Percentiles rank a stretch among this genome's conserved stretches.
Conservation (phyloP, 345 rosid genomes). For the Kernera saxatilis region DNA sequence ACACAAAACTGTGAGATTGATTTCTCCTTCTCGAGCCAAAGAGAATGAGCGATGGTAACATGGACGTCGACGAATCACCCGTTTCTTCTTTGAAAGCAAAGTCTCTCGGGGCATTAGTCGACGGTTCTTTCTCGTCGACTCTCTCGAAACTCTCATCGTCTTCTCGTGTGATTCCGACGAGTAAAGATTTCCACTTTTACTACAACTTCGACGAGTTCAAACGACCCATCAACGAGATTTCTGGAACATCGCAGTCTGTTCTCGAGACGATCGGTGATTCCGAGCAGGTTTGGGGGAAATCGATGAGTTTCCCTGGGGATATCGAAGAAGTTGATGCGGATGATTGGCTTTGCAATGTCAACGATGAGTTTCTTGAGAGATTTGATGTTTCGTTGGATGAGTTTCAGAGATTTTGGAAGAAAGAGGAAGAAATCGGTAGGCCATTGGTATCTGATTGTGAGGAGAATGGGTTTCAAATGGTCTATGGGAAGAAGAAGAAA, state of each 20-base stretch:
- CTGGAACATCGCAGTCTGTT: conserved; percentile 41
- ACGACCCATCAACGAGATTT: conserved; percentile 43
- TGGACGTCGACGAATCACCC: conserved; percentile 32
- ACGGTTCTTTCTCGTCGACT: conserved; percentile 41
- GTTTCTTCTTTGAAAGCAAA: conserved; percentile 24
- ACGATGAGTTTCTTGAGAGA: conserved; percentile 66
- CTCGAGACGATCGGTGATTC: conserved; percentile 58
- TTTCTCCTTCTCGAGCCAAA: not conserved
- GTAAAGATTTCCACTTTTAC: conserved; percentile 79
- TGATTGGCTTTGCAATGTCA: conserved; percentile 65
- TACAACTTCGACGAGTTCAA: conserved; percentile 74
- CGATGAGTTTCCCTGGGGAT: conserved; percentile 39
- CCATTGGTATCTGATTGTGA: not conserved
- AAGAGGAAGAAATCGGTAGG: conserved; percentile 47
- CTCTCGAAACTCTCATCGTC: conserved; percentile 56
- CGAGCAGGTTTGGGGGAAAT: conserved; percentile 26
- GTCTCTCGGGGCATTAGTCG: conserved; percentile 34
- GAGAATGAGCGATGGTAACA: conserved; percentile 18
- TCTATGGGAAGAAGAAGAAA: conserved; percentile 65
- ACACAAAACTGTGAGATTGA: not conserved
- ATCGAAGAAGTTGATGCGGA: conserved; percentile 50
- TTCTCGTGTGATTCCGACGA: conserved; percentile 53
- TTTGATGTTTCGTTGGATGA: conserved; percentile 61
- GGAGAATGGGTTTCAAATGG: conserved; percentile 65
- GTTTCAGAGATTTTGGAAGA: conserved; percentile 35